Evolutionary conservation across 441 rosid species (phyloP), one percentile per base, ranked within the genome.

Genomic region (Syzygium syzygioides): DNA sequence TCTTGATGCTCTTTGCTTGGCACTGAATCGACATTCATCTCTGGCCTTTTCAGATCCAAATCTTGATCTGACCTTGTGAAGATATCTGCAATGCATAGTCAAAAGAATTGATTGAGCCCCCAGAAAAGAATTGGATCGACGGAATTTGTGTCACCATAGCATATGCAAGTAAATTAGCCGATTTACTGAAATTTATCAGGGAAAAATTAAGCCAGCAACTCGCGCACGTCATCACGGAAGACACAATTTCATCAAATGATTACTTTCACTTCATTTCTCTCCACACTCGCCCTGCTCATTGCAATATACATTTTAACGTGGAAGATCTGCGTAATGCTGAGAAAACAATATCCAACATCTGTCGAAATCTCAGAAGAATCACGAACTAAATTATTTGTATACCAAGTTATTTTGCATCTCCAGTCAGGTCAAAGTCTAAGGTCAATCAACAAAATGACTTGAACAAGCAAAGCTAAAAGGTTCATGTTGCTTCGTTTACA

Each of bases 401-500:
- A 41, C 83, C 52, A 23, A 41, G n/a, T 76, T 76, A 41, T 76
- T 76, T 41, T 20, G 83, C 83, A 41, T 41, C 83, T 76, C 52
- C 83, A 76, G 83, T 87, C 89, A 86, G 86, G 71, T 84, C 53
- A 88, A 76, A 76, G 83, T 76, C 83, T 41, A 76, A 76, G 83
- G 53, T 71, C 37, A 79, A 86, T 68, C 52, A 62, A 86, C 79
- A 90, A 90, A 30, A 48, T 62, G 85, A 86, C 86, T 56, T 37
- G 55, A 89, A 76, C 87, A 91, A 91, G 93, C 83, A 55, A 88
- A 57, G 86, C 87, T 83, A 66, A 68, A 89, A 88, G 83, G 83
- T 86, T 85, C 88, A 50, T 48, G 45, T 92, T 90, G 79, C 95
- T 93, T 93, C 90, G 60, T 86, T 19, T 64, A 88, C 92, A 93